Evolutionary conservation across 805 yeast species (phyloP).

Genomic region (Saturnispora silvae): DNA sequence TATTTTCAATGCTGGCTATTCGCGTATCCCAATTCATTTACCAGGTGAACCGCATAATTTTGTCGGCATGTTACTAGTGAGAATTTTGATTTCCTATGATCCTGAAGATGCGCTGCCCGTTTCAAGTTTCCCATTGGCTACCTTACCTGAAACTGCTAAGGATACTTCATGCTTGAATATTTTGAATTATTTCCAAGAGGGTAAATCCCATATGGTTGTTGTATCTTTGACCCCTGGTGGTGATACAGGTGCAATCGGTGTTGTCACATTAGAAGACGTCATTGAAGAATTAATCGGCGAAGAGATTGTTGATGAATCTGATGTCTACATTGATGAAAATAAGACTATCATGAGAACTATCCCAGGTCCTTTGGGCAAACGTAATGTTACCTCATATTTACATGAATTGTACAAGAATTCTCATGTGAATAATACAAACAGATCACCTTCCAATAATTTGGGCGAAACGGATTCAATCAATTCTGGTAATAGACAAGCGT

Average conservation of each 20-base stretch:
- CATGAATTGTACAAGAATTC: constrained; percentile 40
- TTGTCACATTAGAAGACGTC: constrained; percentile 91
- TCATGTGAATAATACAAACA: not conserved
- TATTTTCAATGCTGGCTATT: constrained; percentile 87
- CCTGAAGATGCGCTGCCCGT: constrained; percentile 94
- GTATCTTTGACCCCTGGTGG: constrained; percentile 82
- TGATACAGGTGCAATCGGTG: constrained; percentile 74
- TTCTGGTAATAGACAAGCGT: constrained; percentile 2
- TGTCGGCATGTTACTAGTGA: constrained; percentile 88
- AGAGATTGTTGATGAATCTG: constrained; percentile 93
- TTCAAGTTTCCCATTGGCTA: constrained; percentile 88
- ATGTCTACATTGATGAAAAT: constrained; percentile 84
- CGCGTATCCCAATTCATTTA: constrained; percentile 86
- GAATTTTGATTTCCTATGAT: constrained; percentile 88
- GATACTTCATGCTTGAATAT: constrained; percentile 91
- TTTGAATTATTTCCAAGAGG: constrained; percentile 93
- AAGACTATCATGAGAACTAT: constrained; percentile 69
- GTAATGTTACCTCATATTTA: constrained; percentile 58
- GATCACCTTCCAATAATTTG: not conserved
- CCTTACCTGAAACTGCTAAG: constrained; percentile 87
- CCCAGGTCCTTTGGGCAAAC: constrained; percentile 66
- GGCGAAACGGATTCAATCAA: not conserved
- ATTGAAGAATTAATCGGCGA: constrained; percentile 97
- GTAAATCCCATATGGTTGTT: constrained; percentile 94
- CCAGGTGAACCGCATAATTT: constrained; percentile 86